phyloP scores from a whole-genome alignment of 768 basidiomycete genomes.

The Leccinum subtestaceum region DNA sequence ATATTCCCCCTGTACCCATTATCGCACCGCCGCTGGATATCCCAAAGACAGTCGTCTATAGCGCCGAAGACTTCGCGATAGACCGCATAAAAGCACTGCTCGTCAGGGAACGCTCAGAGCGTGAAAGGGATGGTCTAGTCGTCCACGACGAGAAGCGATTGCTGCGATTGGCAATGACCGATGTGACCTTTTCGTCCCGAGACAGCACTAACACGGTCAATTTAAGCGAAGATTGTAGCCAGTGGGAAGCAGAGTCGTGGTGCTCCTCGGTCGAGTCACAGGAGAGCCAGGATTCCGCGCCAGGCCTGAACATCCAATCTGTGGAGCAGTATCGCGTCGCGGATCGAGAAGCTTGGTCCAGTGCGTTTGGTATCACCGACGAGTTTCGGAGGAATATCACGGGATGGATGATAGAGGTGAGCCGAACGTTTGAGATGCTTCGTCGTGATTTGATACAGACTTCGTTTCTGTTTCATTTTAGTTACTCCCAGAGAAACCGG shows the following conservation, averaged over 20 bases:
- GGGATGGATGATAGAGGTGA: slow-evolving; percentile 47
- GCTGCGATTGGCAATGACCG: not conserved
- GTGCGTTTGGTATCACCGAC: slow-evolving; percentile 32
- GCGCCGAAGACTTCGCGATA: slow-evolving; percentile 43
- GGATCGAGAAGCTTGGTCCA: slow-evolving; percentile 14
- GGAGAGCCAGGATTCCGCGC: slow-evolving; percentile 11
- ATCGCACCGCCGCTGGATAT: slow-evolving; percentile 49
- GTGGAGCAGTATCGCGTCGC: not conserved
- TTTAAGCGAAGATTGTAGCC: slow-evolving; percentile 10
- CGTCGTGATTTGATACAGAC: not conserved
- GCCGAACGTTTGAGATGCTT: not conserved
- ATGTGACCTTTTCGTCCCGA: slow-evolving; percentile 1
- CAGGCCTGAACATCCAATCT: not conserved
- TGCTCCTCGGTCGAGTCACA: slow-evolving; percentile 18
- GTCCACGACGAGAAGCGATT: slow-evolving; percentile 10
- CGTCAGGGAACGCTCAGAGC: slow-evolving; percentile 24
- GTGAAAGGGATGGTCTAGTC: slow-evolving; percentile 35
- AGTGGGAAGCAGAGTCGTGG: slow-evolving; percentile 20
- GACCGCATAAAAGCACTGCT: slow-evolving; percentile 40
- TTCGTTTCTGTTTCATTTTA: not conserved
- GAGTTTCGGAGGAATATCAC: slow-evolving; percentile 36
- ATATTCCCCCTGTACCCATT: slow-evolving; percentile 41
- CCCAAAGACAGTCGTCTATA: slow-evolving; percentile 24
- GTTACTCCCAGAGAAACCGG: slow-evolving; percentile 8
- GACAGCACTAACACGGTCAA: slow-evolving; percentile 8